A percentile compares a stretch with the other conserved stretches of the same genome.
Conservation (phyloP, 78 protist genomes). For the Salpingoeca rosetta region DNA sequence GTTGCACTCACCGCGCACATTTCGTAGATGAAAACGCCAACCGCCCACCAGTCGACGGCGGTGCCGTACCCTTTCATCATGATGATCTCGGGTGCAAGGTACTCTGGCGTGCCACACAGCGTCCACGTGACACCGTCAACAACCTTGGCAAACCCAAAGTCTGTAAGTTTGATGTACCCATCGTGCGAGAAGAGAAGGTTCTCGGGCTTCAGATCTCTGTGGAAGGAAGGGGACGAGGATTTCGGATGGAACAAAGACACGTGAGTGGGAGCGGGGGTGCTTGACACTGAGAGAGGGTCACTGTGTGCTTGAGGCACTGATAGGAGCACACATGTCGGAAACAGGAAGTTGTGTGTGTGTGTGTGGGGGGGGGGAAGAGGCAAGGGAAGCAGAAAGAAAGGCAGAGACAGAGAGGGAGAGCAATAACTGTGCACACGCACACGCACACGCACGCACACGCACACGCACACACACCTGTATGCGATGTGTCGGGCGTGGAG, state of each 20-base stretch:
- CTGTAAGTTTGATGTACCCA: conserved; percentile 87
- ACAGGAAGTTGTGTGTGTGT: too few species aligned
- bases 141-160: conserved; percentile 91
- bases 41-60: conserved; percentile 66
- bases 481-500: conserved; percentile 19
- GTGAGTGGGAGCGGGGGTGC: too few species aligned
- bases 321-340: too few species aligned
- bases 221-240: conserved; percentile 36
- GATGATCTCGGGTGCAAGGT: conserved; percentile 59
- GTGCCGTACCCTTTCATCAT: neutral
- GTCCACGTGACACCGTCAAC: conserved; percentile 33
- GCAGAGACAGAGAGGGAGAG: too few species aligned
- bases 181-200: conserved; percentile 76
- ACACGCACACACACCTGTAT: too few species aligned
- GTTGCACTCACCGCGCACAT: conserved; percentile 14
- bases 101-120: conserved; percentile 35
- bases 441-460: too few species aligned
- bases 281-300: too few species aligned
- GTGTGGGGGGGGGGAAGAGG: too few species aligned
- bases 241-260: neutral
- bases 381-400: too few species aligned
- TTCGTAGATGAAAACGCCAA: conserved; percentile 47
- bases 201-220: conserved; percentile 88
- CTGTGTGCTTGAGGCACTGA: too few species aligned
- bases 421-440: too few species aligned